Base-by-base conservation (phyloP, 192 early-diverging fungal genomes). In the Phlyctochytrium bullatum region DNA sequence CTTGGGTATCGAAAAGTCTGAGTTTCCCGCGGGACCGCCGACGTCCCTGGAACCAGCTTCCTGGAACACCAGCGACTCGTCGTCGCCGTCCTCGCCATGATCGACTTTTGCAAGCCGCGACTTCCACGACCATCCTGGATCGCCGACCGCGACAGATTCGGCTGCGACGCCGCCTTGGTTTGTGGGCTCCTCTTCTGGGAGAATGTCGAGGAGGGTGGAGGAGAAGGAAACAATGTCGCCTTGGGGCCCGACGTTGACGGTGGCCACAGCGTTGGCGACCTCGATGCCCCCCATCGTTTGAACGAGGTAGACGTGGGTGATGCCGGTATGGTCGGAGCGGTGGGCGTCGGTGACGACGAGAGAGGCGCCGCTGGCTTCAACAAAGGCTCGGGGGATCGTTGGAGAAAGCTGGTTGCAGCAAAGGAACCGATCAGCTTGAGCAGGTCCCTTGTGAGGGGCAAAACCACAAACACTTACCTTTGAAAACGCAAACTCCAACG, bases 251-350 rank as follows among this genome's bases (percentile, higher is more conserved):
- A 95, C 74, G 67, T 97, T 94, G 74, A 93, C 75, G 68, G 91
- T 93, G 50, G 90, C 91, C 68, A 94, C 88, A 40, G 85, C 91
- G 73, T 95, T 97, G 28, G 84, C 73, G 12, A 97, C 85, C 62
- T 86, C 81, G 2, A 92, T 51, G 12, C 88, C 93, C 61, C 90
- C 67, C 36, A 86, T 67, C 3, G 79, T 62, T 67, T 97, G 95
- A 51, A 88, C 86, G 14, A 92, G 67, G 70, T 95, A 90, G 12
- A 95, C 88, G 71, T 95, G 93, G n/a, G 92, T 89, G 3, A 94
- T 75, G 24, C 86, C 87, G n/a, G 84, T 88, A 67, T 86, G 83
- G 6, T 85, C 75, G 12, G 90, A 89, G 17, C 73, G 79, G 74
- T 92, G 91, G 12, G 83, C 72, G 73, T 86, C 85, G 56, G 89